Base-by-base conservation (phyloP, 768 basidiomycete species). In the Exidia glandulosa region DNA sequence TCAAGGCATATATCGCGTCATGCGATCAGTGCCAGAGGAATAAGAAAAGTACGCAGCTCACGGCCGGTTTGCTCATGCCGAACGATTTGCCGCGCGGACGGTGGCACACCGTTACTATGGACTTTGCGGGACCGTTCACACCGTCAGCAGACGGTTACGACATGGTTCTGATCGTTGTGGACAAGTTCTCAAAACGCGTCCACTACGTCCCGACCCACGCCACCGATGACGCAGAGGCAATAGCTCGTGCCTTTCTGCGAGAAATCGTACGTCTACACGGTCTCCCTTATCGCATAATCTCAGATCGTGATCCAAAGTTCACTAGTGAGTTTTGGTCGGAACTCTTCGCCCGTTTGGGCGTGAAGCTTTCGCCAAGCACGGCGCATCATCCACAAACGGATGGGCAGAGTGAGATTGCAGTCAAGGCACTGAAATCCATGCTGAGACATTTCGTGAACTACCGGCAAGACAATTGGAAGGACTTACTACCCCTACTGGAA, bases 301-400 rank as follows among this genome's bases (percentile, higher is more conserved):
- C 59, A 0, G 72, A 77, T 62, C 57, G 71, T 6, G 71, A 75
- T 45, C 66, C 72, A 56, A 61, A 72, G 14, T 75, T 74, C 57
- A 63, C 71, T 1, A 70, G 66, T 3, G 13, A 33, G 1, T 71
- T 77, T 61, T 76, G 68, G 76, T 65, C 50, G 36, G 54, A 52
- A 3, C 58, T 70, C 13, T 47, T 57, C 14, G 32, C 16, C 6
- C 52, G 66, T 3, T 60, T 70, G 3, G 70, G 74, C 0, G 62
- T 73, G 1, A 64, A 65, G 57, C 66, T 61, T 2, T 58, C 63
- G 4, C 56, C 68, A 3, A 70, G 69, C 4, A 76, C 73, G 0
- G 71, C 73, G 2, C 76, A 69, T 62, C 76, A 76, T 48, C 76
- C 73, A 1, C 71, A 76, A 58, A 71, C 74, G 2, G 68, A 78